Conservation (phyloP, 1,284 basidiomycete species). For the Gymnopus androsaceus region DNA sequence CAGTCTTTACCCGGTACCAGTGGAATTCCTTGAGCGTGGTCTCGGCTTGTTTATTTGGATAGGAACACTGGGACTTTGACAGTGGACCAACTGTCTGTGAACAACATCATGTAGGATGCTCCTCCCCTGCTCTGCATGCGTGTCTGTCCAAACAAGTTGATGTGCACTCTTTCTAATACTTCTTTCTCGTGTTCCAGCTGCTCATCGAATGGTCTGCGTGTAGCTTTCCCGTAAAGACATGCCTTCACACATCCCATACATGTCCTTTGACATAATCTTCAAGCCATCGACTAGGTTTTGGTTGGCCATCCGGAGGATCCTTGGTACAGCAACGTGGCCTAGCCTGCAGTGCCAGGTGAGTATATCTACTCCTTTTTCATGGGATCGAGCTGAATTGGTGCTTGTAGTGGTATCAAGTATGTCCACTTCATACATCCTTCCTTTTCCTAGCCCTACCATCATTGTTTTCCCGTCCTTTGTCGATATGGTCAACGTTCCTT, state of each 20-base stretch:
- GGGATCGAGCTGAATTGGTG: not conserved
- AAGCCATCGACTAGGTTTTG: not conserved
- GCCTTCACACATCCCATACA: too few species aligned
- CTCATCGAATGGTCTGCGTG: not conserved
- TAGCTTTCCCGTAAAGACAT: too few species aligned
- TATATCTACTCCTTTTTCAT: slow-evolving; percentile 1
- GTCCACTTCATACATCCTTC: not conserved
- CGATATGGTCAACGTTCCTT: not conserved
- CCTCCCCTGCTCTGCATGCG: too few species aligned
- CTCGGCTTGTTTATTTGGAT: too few species aligned
- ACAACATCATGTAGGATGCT: slow-evolving; percentile 22
- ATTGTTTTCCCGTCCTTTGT: not conserved
- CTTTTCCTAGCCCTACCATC: not conserved
- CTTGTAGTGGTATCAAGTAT: not conserved
- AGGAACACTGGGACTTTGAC: slow-evolving; percentile 18
- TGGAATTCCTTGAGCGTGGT: too few species aligned
- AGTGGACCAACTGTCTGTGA: slow-evolving; percentile 15
- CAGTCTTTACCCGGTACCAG: too few species aligned
- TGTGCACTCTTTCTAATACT: slow-evolving; percentile 10
- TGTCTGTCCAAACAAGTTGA: too few species aligned
- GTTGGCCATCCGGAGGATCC: not conserved
- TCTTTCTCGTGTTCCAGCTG: slow-evolving; percentile 16
- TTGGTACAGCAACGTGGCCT: slow-evolving; percentile 7
- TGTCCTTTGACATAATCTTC: too few species aligned
- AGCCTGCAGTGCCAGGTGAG: slow-evolving; percentile 6